Base-by-base conservation (phyloP, 106 monocot species). In the Posidonia australis region DNA sequence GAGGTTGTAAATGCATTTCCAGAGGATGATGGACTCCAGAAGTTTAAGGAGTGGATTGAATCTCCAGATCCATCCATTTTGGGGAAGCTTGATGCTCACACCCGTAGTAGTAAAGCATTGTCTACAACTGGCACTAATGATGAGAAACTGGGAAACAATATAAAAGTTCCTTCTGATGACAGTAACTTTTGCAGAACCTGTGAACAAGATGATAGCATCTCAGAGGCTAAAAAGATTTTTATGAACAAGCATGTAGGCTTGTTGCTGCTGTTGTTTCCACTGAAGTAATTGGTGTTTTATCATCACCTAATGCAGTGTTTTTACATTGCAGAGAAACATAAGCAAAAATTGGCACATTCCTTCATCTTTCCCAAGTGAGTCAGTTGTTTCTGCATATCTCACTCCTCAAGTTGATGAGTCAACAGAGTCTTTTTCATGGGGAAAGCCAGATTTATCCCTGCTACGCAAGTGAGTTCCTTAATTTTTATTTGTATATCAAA, bases 311-410 rank as follows among this genome's bases (percentile, higher is more conserved):
- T 61, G 5, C 31, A 44, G 32, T 73, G 45, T 21, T 22, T 62
- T 60, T 55, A 48, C 48, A 47, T 47, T 62, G 18, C 78, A 96
- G 94, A 96, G 94, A 80, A 96, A 90, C 66, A 76, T 90, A 65
- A 96, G 94, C 82, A 96, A 96, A 53, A 96, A 96, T 41, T 96
- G 94, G 94, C 90, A 90, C 67, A 65, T 96, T 28, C 84, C 94
- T 51, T 54, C 87, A 62, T 77, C 90, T 57, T 96, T 96, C 77
- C 94, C 94, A 54, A 87, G 94, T 47, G 76, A 76, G 0, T 63
- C 82, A 23, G 90, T 96, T 48, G 51, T 84, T 58, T 76, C 71
- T 71, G 94, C 86, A 65, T 96, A 90, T 64, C 71, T 25, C 56
- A 77, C 70, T 44, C 94, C 94, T 46, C 86, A 87, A 82, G 74